Evolutionary conservation across 2,329 filamentous ascomycete species (phyloP).

Genomic region (Dactylella cylindrospora): DNA sequence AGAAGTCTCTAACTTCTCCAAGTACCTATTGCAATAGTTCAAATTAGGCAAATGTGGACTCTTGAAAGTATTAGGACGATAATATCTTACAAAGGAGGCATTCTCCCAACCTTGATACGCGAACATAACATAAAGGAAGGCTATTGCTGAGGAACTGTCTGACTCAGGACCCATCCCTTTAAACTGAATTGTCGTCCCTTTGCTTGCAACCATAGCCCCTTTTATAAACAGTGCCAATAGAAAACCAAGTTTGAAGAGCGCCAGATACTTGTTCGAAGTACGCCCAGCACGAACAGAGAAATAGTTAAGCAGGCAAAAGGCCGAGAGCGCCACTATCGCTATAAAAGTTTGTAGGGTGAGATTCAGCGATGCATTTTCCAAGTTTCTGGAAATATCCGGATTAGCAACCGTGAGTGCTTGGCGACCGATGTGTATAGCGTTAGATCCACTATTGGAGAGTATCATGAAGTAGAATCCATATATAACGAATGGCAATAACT

Average conservation of each 20-base stretch:
- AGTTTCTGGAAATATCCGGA: neutral
- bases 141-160: neutral
- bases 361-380: neutral
- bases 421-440: neutral
- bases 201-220: neutral
- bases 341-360: conserved; percentile 1
- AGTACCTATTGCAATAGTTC: neutral
- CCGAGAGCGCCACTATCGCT: neutral
- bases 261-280: neutral
- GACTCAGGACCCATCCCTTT: neutral
- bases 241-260: neutral
- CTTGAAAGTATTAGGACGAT: neutral
- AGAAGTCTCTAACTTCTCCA: neutral
- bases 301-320: conserved; percentile 1
- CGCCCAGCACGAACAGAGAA: conserved; percentile 4
- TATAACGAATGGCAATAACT: neutral
- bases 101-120: conserved; percentile 7
- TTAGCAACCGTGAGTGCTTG: neutral
- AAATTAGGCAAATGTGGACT: neutral
- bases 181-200: neutral
- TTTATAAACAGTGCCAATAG: neutral
- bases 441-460: neutral
- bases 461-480: conserved; percentile 4
- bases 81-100: conserved; percentile 6
- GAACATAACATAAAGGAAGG: conserved; percentile 1